phyloP scores from a whole-genome alignment of 495 filamentous ascomycete genomes.

The Penicillium turbatum region DNA sequence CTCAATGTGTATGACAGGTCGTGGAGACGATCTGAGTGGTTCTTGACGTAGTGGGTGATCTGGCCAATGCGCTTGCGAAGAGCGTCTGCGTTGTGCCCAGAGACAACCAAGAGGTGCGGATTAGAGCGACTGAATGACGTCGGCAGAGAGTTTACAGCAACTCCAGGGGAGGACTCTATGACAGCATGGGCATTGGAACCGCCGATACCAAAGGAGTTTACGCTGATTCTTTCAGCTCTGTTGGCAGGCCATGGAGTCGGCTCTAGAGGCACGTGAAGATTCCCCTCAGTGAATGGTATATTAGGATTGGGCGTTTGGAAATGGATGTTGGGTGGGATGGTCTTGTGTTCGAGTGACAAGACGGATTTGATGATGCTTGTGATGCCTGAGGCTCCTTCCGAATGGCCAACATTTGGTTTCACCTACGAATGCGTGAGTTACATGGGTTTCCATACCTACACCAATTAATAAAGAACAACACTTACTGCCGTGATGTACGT shows the following conservation, averaged over 20 bases:
- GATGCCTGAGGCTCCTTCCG: slow-evolving; percentile 72
- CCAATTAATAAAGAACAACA: not conserved
- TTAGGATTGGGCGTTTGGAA: slow-evolving; percentile 32
- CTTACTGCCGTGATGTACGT: slow-evolving; percentile 21
- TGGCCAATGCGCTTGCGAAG: slow-evolving; percentile 9
- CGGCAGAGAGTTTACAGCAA: not conserved
- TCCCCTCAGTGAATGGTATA: slow-evolving; percentile 22
- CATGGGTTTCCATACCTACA: not conserved
- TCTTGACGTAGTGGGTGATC: slow-evolving; percentile 12
- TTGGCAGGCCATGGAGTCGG: slow-evolving; percentile 28
- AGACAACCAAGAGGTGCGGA: slow-evolving; percentile 8
- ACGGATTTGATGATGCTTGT: slow-evolving; percentile 73
- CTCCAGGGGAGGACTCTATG: slow-evolving; percentile 14
- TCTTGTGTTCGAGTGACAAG: slow-evolving; percentile 50
- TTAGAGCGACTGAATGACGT: not conserved
- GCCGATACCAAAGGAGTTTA: not conserved
- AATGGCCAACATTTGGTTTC: slow-evolving; percentile 81
- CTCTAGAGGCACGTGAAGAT: slow-evolving; percentile 21
- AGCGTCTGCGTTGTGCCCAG: slow-evolving; percentile 6
- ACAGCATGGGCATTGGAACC: slow-evolving; percentile 17
- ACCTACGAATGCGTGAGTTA: slow-evolving; percentile 24
- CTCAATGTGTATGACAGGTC: slow-evolving; percentile 28
- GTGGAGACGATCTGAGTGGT: slow-evolving; percentile 5
- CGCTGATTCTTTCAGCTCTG: slow-evolving; percentile 17
- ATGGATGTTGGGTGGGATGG: slow-evolving; percentile 34